Evolutionary conservation across 768 basidiomycete genomes (phyloP).

Genomic region (Pleurotus tuber-regium): DNA sequence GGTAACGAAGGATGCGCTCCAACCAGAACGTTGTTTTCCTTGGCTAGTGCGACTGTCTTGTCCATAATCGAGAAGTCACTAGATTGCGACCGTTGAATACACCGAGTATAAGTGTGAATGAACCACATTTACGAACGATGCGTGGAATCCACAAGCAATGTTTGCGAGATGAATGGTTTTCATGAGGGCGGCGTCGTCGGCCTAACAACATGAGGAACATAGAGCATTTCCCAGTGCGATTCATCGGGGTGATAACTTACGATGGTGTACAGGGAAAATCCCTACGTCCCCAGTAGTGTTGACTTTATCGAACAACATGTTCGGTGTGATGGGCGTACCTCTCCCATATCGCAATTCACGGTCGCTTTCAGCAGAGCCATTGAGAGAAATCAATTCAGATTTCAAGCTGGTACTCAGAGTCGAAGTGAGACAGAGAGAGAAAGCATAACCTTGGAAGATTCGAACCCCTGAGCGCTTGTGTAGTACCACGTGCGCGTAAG

Average conservation of each 20-base stretch:
- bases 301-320: no score
- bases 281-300: no score
- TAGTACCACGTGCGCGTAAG: no score
- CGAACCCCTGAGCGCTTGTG: no score
- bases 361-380: constrained; percentile 34
- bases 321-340: constrained; percentile 36
- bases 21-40: constrained; percentile 50
- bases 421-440: no score
- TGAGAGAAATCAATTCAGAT: neutral
- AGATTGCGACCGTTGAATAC: neutral
- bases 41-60: constrained; percentile 56
- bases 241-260: constrained; percentile 23
- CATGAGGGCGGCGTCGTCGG: constrained; percentile 52
- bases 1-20: constrained; percentile 69
- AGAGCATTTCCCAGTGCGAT: neutral
- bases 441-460: no score
- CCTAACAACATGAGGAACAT: constrained; percentile 31
- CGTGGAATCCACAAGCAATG: constrained; percentile 70
- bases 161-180: constrained; percentile 58
- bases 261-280: constrained; percentile 48
- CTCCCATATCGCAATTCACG: constrained; percentile 57
- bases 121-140: constrained; percentile 37
- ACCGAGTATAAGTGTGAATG: neutral
- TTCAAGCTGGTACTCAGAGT: neutral
- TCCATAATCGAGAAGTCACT: constrained; percentile 69